phyloP scores from a whole-genome alignment of 2,329 filamentous ascomycete genomes.

The Ascochyta lentis region DNA sequence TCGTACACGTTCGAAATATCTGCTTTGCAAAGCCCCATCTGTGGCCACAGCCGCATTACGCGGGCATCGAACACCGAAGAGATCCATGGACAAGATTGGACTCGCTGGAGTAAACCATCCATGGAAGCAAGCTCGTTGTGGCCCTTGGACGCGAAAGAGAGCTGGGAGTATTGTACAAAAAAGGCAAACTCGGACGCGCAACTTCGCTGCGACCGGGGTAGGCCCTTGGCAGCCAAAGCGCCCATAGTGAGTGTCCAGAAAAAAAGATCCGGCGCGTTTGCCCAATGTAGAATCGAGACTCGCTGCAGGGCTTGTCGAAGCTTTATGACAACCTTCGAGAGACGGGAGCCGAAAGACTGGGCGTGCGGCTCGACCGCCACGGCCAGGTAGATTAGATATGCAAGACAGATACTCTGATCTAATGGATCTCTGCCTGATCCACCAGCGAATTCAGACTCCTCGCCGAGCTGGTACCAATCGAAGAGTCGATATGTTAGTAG shows the following conservation, averaged over 20 bases:
- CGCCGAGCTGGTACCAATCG: slow-evolving; percentile 34
- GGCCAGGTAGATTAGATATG: slow-evolving; percentile 35
- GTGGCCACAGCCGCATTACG: slow-evolving; percentile 24
- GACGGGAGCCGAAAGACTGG: slow-evolving; percentile 21
- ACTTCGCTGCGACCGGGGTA: slow-evolving; percentile 6
- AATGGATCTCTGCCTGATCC: slow-evolving; percentile 13
- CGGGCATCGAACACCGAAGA: slow-evolving; percentile 28
- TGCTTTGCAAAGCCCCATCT: slow-evolving; percentile 27
- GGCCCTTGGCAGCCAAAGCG: slow-evolving; percentile 29
- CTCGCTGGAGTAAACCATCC: slow-evolving; percentile 8
- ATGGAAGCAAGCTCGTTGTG: slow-evolving; percentile 18
- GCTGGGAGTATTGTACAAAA: slow-evolving; percentile 27
- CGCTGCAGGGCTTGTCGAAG: slow-evolving; percentile 27
- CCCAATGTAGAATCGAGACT: slow-evolving; percentile 28
- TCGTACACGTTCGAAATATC: slow-evolving; percentile 18
- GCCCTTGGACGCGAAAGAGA: slow-evolving; percentile 9
- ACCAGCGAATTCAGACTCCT: slow-evolving; percentile 8
- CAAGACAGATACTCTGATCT: slow-evolving; percentile 37
- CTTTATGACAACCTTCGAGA: slow-evolving; percentile 30
- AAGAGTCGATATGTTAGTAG: slow-evolving; percentile 37
- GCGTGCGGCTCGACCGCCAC: slow-evolving; percentile 29
- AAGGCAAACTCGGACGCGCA: slow-evolving; percentile 16
- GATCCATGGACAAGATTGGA: slow-evolving; percentile 28
- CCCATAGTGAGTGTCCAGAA: slow-evolving; percentile 43
- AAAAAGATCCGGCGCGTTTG: slow-evolving; percentile 28